Base-by-base conservation (phyloP, 345 rosid genomes). In the Raphanus raphanistrum region DNA sequence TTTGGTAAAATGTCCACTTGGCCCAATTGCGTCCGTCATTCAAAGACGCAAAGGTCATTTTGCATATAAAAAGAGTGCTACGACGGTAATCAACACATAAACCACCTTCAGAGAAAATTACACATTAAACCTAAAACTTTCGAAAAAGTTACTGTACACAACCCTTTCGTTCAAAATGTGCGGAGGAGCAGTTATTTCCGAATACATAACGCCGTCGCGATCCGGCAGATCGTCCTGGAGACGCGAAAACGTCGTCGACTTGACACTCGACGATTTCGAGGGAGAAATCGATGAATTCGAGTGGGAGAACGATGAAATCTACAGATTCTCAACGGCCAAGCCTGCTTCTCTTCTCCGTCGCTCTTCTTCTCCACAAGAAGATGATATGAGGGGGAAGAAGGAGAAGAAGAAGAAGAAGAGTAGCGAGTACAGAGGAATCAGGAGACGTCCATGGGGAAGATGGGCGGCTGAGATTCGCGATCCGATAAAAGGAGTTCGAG, bases 391-490 rank as follows among this genome's bases (percentile, higher is more conserved):
- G 29, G 29, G 29, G 31, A 28, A 28, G 31, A 28, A 12, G 55
- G 79, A 21, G 31, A 67, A 27, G 74, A 5, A 48, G 55, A 67
- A n/a, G 59, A 41, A 7, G 59, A 41, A 7, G 10, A 63, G 3
- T 8, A 90, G 81, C 78, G 68, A 76, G 70, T 94, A 90, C 87
- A 84, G 94, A 81, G 98, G 98, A 78, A 90, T 91, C 61, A 83
- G 98, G 82, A 93, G 77, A 78, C 67, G 98, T 71, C 91, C 98
- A 1, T 91, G 96, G 98, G 97, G 98, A 1, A 91, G 90, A 83
- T 94, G 97, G 98, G 98, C 98, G 0, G 94, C 97, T 13, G 96
- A 93, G 86, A 93, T 93, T 17, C 82, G 98, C 48, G 98, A 93
- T 59, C 98, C 97, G 0, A 77, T 65, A 43, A 91, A 88, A 76